phyloP scores from a whole-genome alignment of 192 early-diverging fungal species.

The Chytriomyces confervae region DNA sequence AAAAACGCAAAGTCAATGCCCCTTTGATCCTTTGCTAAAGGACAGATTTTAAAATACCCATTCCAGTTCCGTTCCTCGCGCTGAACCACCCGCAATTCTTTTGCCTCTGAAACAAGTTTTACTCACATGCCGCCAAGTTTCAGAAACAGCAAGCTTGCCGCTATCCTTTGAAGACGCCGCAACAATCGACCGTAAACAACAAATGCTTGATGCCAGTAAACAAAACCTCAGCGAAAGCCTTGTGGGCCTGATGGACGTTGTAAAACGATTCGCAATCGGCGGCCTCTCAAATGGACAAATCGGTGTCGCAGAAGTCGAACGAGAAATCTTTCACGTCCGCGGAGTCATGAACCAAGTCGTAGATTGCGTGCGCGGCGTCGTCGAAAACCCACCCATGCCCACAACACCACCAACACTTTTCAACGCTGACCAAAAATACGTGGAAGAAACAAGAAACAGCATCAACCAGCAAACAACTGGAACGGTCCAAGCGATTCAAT shows the following conservation, averaged over 20 bases:
- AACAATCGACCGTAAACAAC: not conserved
- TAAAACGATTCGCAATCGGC: slow-evolving; percentile 7
- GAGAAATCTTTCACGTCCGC: not conserved
- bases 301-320: slow-evolving; percentile 3
- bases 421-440: too few species aligned
- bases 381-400: too few species aligned
- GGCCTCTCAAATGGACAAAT: not conserved
- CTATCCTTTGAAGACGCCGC: not conserved
- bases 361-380: not conserved
- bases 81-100: slow-evolving; percentile 3
- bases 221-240: slow-evolving; percentile 14
- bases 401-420: too few species aligned
- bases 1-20: not conserved
- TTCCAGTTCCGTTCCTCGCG: not conserved
- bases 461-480: slow-evolving; percentile 20
- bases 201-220: not conserved
- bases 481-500: slow-evolving; percentile 14
- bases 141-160: slow-evolving; percentile 6
- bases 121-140: slow-evolving; percentile 17
- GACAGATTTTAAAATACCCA: not conserved
- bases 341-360: not conserved
- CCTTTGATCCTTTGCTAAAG: not conserved
- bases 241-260: slow-evolving; percentile 10
- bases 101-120: slow-evolving; percentile 31
- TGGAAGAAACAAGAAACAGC: not conserved